These are phyloP conservation scores for Suillus hirtellus DNA, from an alignment of 768 basidiomycete genomes.

Conservation along the genomic window DNA sequence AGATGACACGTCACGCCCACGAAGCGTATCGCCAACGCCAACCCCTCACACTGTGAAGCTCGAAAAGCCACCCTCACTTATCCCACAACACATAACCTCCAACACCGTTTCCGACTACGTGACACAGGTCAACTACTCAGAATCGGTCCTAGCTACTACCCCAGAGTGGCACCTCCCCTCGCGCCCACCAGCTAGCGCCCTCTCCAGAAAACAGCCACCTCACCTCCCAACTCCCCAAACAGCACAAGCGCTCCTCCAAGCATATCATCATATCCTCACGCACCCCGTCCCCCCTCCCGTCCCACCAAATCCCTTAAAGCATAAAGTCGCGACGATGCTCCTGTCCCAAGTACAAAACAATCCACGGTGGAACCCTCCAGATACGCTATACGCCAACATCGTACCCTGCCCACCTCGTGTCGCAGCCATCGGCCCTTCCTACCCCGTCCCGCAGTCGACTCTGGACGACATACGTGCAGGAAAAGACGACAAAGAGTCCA, in stretches of 20 bases:
- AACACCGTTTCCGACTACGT: conserved; percentile 63
- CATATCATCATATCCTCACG: conserved; percentile 77
- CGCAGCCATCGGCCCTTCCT: conserved; percentile 63
- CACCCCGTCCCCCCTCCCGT: conserved; percentile 57
- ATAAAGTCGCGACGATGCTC: conserved; percentile 75
- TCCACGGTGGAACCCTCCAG: conserved; percentile 68
- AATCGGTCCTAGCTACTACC: conserved; percentile 64
- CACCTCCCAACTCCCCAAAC: conserved; percentile 53
- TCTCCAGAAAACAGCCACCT: conserved; percentile 21
- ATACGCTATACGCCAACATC: conserved; percentile 61
- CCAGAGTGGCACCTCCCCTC: conserved; percentile 73
- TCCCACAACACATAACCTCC: conserved; percentile 42
- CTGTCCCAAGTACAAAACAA: conserved; percentile 55
- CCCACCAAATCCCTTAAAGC: conserved; percentile 59
- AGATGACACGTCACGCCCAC: conserved; percentile 25
- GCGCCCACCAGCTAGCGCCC: conserved; percentile 27
- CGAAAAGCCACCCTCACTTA: conserved; percentile 40
- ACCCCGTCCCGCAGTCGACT: conserved; percentile 47
- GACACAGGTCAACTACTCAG: conserved; percentile 70
- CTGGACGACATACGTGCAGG: conserved; percentile 37
- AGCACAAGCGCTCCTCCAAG: conserved; percentile 63
- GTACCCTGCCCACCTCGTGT: conserved; percentile 64
- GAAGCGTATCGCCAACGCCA: conserved; percentile 40
- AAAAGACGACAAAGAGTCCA: conserved; percentile 56
- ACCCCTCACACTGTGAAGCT: conserved; percentile 31